Evolutionary conservation across 176 grass and related monocot species (phyloP).

Genomic region (Hordeum vulgare): MorexV3_pseudomolecules_assembly NC_058523.1:400018195-400018694

Average conservation of each 20-base stretch:
- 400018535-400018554: slow-evolving; percentile 35
- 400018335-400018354: neutral
- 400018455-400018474: slow-evolving; percentile 43
- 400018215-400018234: neutral
- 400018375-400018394: neutral
- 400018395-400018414: slow-evolving; percentile 34
- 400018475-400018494: slow-evolving; percentile 32
- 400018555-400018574: slow-evolving; percentile 48
- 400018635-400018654: too few species aligned
- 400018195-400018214: neutral
- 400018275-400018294: neutral
- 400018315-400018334: neutral
- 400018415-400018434: neutral
- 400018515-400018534: slow-evolving; percentile 29
- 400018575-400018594: slow-evolving; percentile 32
- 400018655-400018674: too few species aligned
- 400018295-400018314: neutral
- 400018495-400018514: slow-evolving; percentile 36
- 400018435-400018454: neutral
- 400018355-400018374: neutral
- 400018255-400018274: neutral
- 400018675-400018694: too few species aligned
- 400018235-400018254: neutral
- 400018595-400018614: slow-evolving; percentile 16
- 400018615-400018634: slow-evolving; percentile 3